Evolutionary conservation across 2,329 filamentous ascomycete genomes (phyloP).

Genomic region (Acrocalymma vagum): DNA sequence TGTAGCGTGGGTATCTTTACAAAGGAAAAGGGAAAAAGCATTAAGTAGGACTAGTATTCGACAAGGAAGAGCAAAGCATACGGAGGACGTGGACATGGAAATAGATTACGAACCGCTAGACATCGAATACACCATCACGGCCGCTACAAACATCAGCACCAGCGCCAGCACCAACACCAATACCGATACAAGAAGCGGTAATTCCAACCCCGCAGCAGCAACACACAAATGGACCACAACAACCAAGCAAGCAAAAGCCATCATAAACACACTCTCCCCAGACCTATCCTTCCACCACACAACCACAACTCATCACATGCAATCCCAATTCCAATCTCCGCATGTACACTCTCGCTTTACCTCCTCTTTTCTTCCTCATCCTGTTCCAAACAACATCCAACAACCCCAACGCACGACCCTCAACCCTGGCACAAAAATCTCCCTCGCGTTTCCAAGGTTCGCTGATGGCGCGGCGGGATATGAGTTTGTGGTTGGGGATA

Average conservation of each 20-base stretch:
- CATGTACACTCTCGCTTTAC: no score
- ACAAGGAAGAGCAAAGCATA: no score
- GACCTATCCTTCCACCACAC: slow-evolving; percentile 14
- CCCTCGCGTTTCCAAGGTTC: slow-evolving; percentile 12
- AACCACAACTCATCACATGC: neutral
- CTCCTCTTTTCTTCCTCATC: no score
- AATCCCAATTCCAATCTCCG: no score
- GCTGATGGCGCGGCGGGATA: slow-evolving; percentile 9
- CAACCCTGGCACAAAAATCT: slow-evolving; percentile 10
- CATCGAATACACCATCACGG: no score
- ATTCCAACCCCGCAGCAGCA: slow-evolving; percentile 13
- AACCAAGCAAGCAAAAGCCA: slow-evolving; percentile 2
- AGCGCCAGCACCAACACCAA: no score
- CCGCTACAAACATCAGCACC: no score
- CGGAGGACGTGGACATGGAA: no score
- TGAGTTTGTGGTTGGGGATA: slow-evolving; percentile 14
- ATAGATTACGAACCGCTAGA: no score
- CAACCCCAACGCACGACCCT: slow-evolving; percentile 1
- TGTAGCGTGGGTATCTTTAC: slow-evolving; percentile 10
- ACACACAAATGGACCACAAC: slow-evolving; percentile 6
- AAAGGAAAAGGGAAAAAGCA: no score
- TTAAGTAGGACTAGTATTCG: no score
- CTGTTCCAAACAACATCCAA: slow-evolving; percentile 12
- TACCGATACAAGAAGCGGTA: no score
- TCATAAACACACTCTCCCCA: slow-evolving; percentile 15